Percentiles rank a stretch among this genome's conserved stretches.
Evolutionary conservation across 75 land plant genomes (phyloP).

Genomic region (Sequoia sempervirens): DNA sequence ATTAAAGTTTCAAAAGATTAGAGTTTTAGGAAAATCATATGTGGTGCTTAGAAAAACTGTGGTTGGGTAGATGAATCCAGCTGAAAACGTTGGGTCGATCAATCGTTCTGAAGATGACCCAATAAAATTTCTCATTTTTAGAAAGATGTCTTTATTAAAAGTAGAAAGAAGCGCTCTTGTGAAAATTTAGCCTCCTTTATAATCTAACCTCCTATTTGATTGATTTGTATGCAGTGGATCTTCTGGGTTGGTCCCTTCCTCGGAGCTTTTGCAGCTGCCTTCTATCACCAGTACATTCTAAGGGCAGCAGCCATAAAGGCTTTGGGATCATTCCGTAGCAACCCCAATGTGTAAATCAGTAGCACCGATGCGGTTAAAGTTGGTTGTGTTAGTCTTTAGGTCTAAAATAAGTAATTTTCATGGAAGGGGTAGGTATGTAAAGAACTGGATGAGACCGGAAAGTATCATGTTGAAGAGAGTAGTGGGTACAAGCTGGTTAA

Average conservation of each 20-base stretch:
- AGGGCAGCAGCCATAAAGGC: conserved; percentile 49
- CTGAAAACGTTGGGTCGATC: not conserved
- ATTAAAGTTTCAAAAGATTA: not conserved
- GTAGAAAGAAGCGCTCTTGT: not conserved
- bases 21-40: not conserved
- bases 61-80: no score
- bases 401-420: not conserved
- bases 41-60: no score
- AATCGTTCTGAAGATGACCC: not conserved
- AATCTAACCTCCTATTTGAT: not conserved
- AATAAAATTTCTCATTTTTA: not conserved
- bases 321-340: conserved; percentile 57
- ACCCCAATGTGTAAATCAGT: conserved; percentile 18
- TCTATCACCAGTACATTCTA: conserved; percentile 54
- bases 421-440: not conserved
- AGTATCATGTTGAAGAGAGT: not conserved
- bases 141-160: not conserved
- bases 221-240: conserved; percentile 48
- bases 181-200: not conserved
- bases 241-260: conserved; percentile 66
- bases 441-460: not conserved
- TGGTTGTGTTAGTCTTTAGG: conserved; percentile 2
- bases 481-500: not conserved
- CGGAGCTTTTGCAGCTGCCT: conserved; percentile 60
- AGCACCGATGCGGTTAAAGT: not conserved